phyloP scores from a whole-genome alignment of 2,329 filamentous ascomycete species.

The Colletotrichum gigasporum region DNA sequence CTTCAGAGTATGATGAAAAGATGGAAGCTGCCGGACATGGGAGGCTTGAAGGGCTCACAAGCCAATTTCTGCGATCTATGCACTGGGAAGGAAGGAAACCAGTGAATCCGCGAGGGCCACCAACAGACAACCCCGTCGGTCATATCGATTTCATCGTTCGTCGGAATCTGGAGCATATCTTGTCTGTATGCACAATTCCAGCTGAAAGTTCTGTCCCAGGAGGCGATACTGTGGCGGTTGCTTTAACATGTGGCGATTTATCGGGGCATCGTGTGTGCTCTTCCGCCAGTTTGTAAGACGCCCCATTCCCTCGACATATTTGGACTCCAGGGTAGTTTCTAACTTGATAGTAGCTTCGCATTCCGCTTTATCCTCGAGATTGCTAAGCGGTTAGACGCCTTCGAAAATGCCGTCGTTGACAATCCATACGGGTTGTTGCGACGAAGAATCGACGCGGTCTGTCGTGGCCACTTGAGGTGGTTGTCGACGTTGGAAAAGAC shows the following conservation, averaged over 20 bases:
- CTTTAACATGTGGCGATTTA: not conserved
- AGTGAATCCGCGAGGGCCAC: too few species aligned
- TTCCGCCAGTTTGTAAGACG: not conserved
- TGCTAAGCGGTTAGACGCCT: not conserved
- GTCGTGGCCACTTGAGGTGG: not conserved
- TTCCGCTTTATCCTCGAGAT: not conserved
- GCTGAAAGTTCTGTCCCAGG: not conserved
- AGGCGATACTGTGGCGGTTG: not conserved
- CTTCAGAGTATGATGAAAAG: not conserved
- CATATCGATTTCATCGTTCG: not conserved
- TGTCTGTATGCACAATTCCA: not conserved
- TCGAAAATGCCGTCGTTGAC: too few species aligned
- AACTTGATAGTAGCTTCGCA: too few species aligned
- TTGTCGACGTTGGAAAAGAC: not conserved
- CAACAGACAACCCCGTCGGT: fast-evolving
- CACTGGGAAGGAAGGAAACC: too few species aligned
- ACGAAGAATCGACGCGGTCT: not conserved
- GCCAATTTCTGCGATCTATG: too few species aligned
- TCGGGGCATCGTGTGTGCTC: not conserved
- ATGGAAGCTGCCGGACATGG: too few species aligned
- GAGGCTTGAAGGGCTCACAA: too few species aligned
- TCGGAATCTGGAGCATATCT: not conserved
- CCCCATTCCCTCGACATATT: too few species aligned
- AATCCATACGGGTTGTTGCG: too few species aligned
- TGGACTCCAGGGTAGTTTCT: too few species aligned